Conservation (phyloP, 179 eudicot species). For the Amaranthus tricolor region DNA sequence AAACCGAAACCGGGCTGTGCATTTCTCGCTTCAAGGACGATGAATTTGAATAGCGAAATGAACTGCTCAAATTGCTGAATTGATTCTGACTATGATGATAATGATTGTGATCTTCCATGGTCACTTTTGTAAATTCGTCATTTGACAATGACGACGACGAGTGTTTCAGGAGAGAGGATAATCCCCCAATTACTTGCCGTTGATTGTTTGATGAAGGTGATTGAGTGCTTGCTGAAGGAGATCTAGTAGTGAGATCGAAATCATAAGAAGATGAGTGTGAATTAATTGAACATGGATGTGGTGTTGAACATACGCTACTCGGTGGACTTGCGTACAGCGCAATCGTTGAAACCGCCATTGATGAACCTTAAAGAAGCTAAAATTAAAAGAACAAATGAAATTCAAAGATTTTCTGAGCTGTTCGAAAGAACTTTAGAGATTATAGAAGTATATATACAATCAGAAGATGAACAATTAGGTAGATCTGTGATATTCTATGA, state of each 20-base stretch:
- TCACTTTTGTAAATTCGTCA: slow-evolving; percentile 11
- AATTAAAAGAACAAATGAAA: slow-evolving; percentile 2
- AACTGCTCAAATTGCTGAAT: slow-evolving; percentile 35
- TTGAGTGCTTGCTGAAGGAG: slow-evolving; percentile 42
- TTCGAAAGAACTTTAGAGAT: background rate
- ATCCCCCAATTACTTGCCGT: slow-evolving; percentile 56
- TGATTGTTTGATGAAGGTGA: slow-evolving; percentile 54
- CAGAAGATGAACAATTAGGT: background rate
- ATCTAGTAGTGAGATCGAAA: slow-evolving; percentile 50
- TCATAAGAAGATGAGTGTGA: slow-evolving; percentile 55
- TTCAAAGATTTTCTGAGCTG: background rate
- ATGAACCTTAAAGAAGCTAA: background rate
- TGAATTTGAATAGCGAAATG: slow-evolving; percentile 45
- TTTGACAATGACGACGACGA: slow-evolving; percentile 38
- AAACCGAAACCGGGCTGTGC: slow-evolving; percentile 79
- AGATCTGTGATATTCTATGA: slow-evolving; percentile 17
- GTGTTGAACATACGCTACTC: slow-evolving; percentile 55
- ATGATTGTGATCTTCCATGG: slow-evolving; percentile 8
- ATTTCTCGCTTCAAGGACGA: slow-evolving; percentile 50
- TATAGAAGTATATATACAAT: slow-evolving; percentile 3
- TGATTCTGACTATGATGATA: slow-evolving; percentile 40
- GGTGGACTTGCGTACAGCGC: slow-evolving; percentile 78
- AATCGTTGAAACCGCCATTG: slow-evolving; percentile 76
- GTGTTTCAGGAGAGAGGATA: slow-evolving; percentile 53
- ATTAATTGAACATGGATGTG: slow-evolving; percentile 52